A percentile compares a stretch with the other conserved stretches of the same genome.
These are phyloP conservation scores for Diaporthe caulivora DNA, from an alignment of 2,329 filamentous ascomycete genomes.

Conservation along the genomic window DNA sequence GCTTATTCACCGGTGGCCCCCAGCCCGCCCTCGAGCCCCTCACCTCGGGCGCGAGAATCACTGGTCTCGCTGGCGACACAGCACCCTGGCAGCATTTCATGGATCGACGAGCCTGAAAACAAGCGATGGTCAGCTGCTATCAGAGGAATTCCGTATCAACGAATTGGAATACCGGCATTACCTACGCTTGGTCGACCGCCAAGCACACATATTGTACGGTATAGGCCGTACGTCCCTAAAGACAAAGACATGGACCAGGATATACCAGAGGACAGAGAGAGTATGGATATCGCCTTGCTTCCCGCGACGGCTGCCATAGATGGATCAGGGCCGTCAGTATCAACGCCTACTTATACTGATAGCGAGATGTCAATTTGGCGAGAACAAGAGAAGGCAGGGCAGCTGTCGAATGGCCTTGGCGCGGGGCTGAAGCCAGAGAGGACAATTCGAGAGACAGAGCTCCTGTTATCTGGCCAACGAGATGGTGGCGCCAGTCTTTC, in stretches of 20 bases:
- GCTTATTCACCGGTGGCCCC: slow-evolving; percentile 20
- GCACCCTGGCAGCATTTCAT: slow-evolving; percentile 34
- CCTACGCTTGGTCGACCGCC: slow-evolving; percentile 45
- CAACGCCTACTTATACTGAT: not conserved
- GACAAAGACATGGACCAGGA: not conserved
- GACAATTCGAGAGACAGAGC: slow-evolving; percentile 62
- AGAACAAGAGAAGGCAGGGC: slow-evolving; percentile 66
- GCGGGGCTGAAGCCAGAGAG: slow-evolving; percentile 60
- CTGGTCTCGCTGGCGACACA: slow-evolving; percentile 55
- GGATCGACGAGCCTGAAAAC: not conserved
- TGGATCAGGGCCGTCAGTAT: not conserved
- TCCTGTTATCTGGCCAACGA: slow-evolving; percentile 56
- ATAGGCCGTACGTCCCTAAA: not conserved
- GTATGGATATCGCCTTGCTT: slow-evolving; percentile 56
- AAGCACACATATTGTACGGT: slow-evolving; percentile 53
- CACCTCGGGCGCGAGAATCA: slow-evolving; percentile 52
- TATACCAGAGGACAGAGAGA: slow-evolving; percentile 44
- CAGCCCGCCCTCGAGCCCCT: slow-evolving; percentile 20
- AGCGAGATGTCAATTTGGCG: slow-evolving; percentile 46
- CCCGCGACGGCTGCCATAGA: slow-evolving; percentile 55
- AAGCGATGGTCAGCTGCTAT: not conserved
- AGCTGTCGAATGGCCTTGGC: slow-evolving; percentile 70
- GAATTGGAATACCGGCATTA: slow-evolving; percentile 24
- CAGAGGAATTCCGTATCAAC: slow-evolving; percentile 40
- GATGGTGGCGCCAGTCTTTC: slow-evolving; percentile 43